Evolutionary conservation across 768 basidiomycete species (phyloP).

Genomic region (Auriscalpium microsporum): DNA sequence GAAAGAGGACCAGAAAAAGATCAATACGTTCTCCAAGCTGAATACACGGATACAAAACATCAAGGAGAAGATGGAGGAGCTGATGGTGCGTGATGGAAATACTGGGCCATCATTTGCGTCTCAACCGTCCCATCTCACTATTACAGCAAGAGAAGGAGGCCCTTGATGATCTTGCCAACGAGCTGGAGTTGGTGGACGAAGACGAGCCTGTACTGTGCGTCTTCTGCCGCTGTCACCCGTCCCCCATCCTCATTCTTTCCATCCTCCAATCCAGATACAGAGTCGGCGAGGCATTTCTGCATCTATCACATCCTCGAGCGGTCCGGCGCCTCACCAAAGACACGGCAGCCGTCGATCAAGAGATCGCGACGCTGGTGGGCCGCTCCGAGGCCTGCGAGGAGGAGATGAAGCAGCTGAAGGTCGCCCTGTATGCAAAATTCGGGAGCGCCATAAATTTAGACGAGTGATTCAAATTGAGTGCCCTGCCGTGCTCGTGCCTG

Average conservation of each 20-base stretch:
- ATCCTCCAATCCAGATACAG: conserved; percentile 52
- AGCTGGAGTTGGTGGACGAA: conserved; percentile 86
- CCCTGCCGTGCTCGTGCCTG: not conserved
- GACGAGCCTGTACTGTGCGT: conserved; percentile 70
- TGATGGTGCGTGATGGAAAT: conserved; percentile 49
- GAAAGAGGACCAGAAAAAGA: conserved; percentile 73
- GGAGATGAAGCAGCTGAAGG: conserved; percentile 76
- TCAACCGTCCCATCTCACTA: not conserved
- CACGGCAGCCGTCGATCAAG: conserved; percentile 46
- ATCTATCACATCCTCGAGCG: conserved; percentile 63
- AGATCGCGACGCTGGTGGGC: conserved; percentile 41
- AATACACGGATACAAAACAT: conserved; percentile 70
- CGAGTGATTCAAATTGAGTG: conserved; percentile 40
- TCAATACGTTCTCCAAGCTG: conserved; percentile 87
- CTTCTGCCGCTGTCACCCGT: not conserved
- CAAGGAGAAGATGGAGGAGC: conserved; percentile 59
- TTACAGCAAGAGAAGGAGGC: conserved; percentile 89
- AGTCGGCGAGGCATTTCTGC: conserved; percentile 83
- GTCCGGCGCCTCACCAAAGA: conserved; percentile 65
- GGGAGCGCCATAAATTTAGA: conserved; percentile 91
- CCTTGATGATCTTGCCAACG: conserved; percentile 79
- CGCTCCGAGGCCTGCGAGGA: conserved; percentile 59
- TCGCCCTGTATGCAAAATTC: conserved; percentile 81
- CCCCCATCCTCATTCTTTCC: not conserved
- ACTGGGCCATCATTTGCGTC: not conserved